Evolutionary conservation across 305 asterid species (phyloP).

Genomic region (Rubia tinctorum): DNA sequence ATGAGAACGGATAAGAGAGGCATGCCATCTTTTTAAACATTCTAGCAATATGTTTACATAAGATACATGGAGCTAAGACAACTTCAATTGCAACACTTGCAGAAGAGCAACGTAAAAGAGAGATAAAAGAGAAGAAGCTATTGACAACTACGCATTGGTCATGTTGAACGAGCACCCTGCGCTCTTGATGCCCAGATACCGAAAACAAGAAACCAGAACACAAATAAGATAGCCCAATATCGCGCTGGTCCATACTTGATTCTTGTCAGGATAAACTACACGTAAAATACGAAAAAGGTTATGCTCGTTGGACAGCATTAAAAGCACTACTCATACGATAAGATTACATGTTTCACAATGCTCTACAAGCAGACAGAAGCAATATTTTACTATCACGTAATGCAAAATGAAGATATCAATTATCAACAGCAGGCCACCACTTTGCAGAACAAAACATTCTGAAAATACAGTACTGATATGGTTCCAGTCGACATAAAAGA

Average conservation of each 20-base stretch:
- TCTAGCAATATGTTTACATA: neutral
- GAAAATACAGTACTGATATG: neutral
- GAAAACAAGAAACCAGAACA: conserved; percentile 94
- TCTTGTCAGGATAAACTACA: conserved; percentile 89
- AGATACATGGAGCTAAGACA: neutral
- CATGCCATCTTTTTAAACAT: neutral
- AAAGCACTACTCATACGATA: neutral
- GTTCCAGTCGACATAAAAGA: neutral
- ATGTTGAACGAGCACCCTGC: conserved; percentile 60
- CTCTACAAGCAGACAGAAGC: no score
- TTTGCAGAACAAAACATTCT: neutral
- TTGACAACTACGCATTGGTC: conserved; percentile 15
- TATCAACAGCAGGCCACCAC: neutral
- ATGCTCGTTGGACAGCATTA: conserved; percentile 5
- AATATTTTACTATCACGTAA: neutral
- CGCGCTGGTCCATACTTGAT: conserved; percentile 92
- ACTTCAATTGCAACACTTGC: neutral
- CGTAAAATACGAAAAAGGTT: neutral
- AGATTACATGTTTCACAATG: neutral
- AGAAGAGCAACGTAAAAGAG: neutral
- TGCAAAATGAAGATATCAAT: neutral
- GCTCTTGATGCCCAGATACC: conserved; percentile 96
- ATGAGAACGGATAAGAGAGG: neutral
- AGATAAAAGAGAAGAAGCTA: neutral
- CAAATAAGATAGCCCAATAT: conserved; percentile 90